Percentiles rank a stretch among this genome's conserved stretches.
Evolutionary conservation across 371 early-diverging fungal genomes (phyloP).

Genomic region (Lichtheimia ramosa): DNA sequence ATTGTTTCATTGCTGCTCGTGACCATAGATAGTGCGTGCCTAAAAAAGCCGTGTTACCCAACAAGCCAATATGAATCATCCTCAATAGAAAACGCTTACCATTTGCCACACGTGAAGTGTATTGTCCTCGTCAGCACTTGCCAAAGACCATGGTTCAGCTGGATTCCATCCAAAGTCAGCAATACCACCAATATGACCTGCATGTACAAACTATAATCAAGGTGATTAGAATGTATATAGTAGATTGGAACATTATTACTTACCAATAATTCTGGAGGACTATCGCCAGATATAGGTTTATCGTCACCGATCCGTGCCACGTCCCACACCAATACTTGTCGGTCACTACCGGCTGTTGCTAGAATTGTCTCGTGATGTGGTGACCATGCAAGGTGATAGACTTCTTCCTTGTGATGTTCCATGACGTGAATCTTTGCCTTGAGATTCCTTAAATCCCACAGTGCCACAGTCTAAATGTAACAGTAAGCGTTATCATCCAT

Average conservation of each 20-base stretch:
- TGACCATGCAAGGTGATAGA: slow-evolving; percentile 96
- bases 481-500: not conserved
- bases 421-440: slow-evolving; percentile 79
- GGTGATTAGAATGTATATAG: not conserved
- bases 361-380: slow-evolving; percentile 91
- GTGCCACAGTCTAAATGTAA: slow-evolving; percentile 76
- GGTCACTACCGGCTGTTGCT: slow-evolving; percentile 91
- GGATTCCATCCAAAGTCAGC: slow-evolving; percentile 98
- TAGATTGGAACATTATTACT: slow-evolving; percentile 9
- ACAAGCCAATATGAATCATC: not conserved
- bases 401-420: slow-evolving; percentile 89
- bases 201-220: slow-evolving; percentile 88
- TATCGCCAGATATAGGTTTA: slow-evolving; percentile 91
- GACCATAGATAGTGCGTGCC: slow-evolving; percentile 1
- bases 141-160: slow-evolving; percentile 96
- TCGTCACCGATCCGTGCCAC: slow-evolving; percentile 87
- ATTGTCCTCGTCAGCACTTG: slow-evolving; percentile 96
- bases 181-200: slow-evolving; percentile 98
- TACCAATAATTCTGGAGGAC: slow-evolving; percentile 96
- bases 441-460: slow-evolving; percentile 98
- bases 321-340: slow-evolving; percentile 97
- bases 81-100: slow-evolving; percentile 54
- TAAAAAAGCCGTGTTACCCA: not conserved
- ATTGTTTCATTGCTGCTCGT: not conserved
- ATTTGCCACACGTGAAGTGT: slow-evolving; percentile 99